Conservation (phyloP, 352 stramenopile species). For the Globisporangium nunn region DNA sequence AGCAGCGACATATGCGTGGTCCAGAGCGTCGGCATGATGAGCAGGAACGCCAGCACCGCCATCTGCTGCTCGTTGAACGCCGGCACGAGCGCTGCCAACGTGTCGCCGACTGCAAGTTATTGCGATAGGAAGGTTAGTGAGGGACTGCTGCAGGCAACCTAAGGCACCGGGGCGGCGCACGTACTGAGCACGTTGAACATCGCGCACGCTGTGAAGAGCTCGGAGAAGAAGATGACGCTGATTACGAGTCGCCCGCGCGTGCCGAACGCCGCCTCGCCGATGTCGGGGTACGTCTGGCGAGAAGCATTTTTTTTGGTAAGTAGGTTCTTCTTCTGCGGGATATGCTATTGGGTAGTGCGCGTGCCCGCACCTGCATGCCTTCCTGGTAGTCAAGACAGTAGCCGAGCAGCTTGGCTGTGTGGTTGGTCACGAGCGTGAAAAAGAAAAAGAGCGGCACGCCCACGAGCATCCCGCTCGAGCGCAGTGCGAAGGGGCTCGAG, state of each 20-base stretch:
- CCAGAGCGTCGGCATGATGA: conserved; percentile 78
- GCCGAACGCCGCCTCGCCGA: conserved; percentile 76
- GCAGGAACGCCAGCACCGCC: conserved; percentile 57
- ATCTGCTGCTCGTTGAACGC: conserved; percentile 48
- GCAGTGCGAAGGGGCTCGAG: conserved; percentile 77
- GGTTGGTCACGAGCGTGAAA: conserved; percentile 80
- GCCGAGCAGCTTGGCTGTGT: conserved; percentile 79
- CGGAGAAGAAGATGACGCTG: conserved; percentile 73
- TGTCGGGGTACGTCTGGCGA: conserved; percentile 63
- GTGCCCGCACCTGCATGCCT: conserved; percentile 46
- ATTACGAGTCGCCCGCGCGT: conserved; percentile 62
- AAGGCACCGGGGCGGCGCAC: conserved; percentile 4
- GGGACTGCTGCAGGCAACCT: background rate
- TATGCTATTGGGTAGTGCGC: no score
- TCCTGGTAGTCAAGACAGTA: conserved; percentile 77
- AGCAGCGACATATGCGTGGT: conserved; percentile 77
- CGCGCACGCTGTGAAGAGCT: conserved; percentile 73
- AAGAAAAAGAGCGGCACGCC: conserved; percentile 73
- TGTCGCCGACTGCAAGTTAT: conserved; percentile 53
- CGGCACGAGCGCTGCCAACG: conserved; percentile 62
- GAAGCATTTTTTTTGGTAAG: background rate
- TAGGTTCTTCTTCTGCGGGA: background rate
- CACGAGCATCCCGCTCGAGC: conserved; percentile 66
- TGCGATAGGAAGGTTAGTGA: background rate
- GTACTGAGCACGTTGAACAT: conserved; percentile 81